phyloP scores from a whole-genome alignment of 176 grass and related monocot species.

The Melocanna baccifera region DNA sequence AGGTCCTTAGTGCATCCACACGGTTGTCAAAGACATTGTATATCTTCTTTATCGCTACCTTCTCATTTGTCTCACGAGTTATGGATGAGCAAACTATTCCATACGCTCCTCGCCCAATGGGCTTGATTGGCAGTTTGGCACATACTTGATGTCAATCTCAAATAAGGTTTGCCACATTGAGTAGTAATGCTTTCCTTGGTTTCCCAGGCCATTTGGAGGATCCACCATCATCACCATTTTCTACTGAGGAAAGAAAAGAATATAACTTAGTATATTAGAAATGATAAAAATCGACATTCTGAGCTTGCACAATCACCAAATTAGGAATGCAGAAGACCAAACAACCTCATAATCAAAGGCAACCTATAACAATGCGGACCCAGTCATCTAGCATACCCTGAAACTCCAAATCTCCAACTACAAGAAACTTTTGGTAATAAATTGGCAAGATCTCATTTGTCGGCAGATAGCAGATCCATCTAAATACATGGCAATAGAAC shows the following conservation, averaged over 20 bases:
- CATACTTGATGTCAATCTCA: constrained; percentile 60
- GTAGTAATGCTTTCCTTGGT: constrained; percentile 50
- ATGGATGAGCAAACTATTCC: constrained; percentile 56
- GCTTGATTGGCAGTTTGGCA: constrained; percentile 51
- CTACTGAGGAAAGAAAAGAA: constrained; percentile 19
- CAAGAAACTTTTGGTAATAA: not conserved
- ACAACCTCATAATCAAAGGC: not conserved
- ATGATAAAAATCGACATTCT: not conserved
- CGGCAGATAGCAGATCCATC: not conserved
- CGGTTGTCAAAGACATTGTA: constrained; percentile 66
- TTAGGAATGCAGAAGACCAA: not conserved
- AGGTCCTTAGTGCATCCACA: constrained; percentile 57
- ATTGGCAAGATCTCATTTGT: not conserved
- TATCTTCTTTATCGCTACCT: constrained; percentile 62
- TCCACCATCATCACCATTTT: constrained; percentile 62
- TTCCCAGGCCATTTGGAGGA: constrained; percentile 51
- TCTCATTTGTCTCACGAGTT: constrained; percentile 47
- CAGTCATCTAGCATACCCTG: not conserved
- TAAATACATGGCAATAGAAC: not conserved
- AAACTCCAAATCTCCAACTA: not conserved
- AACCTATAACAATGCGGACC: not conserved
- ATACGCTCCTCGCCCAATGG: constrained; percentile 47
- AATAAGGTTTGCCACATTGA: constrained; percentile 57
- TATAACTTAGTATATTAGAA: not conserved
- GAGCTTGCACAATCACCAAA: not conserved